Conservation (phyloP, 1,139 yeast species). For the Geotrichum reessii region DNA sequence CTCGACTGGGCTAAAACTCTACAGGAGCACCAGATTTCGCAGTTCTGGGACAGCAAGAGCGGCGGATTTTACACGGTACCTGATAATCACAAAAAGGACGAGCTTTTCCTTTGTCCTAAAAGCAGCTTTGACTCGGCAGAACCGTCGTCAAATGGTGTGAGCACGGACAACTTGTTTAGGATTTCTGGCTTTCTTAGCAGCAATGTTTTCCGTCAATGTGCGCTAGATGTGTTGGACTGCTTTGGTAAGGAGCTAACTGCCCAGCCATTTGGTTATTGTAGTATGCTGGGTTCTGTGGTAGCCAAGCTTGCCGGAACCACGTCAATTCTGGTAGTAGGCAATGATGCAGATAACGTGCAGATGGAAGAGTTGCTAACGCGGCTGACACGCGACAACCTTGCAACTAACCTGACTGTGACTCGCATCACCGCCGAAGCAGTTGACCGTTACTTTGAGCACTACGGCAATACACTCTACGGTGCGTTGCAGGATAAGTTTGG, state of each 20-base stretch:
- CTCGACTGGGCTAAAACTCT: slow-evolving; percentile 33
- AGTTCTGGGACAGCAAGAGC: slow-evolving; percentile 34
- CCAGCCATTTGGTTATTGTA: slow-evolving; percentile 34
- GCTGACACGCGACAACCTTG: not conserved
- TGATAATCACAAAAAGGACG: slow-evolving; percentile 21
- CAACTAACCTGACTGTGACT: slow-evolving; percentile 8
- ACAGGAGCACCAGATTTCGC: slow-evolving; percentile 33
- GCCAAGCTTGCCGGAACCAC: slow-evolving; percentile 22
- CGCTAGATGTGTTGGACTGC: slow-evolving; percentile 28
- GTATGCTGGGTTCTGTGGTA: slow-evolving; percentile 25
- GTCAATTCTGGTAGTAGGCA: slow-evolving; percentile 25
- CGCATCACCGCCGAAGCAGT: slow-evolving; percentile 11
- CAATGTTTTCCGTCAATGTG: slow-evolving; percentile 25
- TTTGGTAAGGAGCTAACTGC: slow-evolving; percentile 32
- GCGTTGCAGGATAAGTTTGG: slow-evolving; percentile 26
- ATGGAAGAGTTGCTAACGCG: not conserved
- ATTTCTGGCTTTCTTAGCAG: slow-evolving; percentile 29
- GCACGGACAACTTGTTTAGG: slow-evolving; percentile 32
- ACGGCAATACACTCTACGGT: slow-evolving; percentile 21
- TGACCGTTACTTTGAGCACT: slow-evolving; percentile 15
- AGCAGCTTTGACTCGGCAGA: slow-evolving; percentile 38
- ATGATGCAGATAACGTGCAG: slow-evolving; percentile 16
- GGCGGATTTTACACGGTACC: slow-evolving; percentile 35
- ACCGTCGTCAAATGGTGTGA: slow-evolving; percentile 38
- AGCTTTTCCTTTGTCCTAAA: slow-evolving; percentile 35